Conservation (phyloP, 2,329 filamentous ascomycete genomes). For the Fusarium sublunatum region DNA sequence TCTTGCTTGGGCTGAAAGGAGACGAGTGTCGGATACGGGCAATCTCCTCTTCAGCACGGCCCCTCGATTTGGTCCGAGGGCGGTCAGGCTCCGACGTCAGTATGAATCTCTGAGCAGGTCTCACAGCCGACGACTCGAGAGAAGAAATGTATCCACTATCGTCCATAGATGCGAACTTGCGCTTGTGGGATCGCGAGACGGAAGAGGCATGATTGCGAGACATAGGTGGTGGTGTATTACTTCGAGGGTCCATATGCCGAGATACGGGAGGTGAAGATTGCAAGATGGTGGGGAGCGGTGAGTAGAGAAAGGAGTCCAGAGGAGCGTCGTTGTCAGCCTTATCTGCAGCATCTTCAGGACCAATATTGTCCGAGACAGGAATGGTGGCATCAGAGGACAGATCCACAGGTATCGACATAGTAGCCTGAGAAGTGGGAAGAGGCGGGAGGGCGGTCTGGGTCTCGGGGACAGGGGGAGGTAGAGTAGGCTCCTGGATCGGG, state of each 20-base stretch:
- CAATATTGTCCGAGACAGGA: constrained; percentile 73
- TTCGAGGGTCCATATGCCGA: constrained; percentile 66
- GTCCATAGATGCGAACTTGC: constrained; percentile 81
- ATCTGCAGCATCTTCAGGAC: constrained; percentile 62
- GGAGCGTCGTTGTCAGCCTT: constrained; percentile 56
- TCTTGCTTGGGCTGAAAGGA: constrained; percentile 88
- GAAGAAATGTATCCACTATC: constrained; percentile 99
- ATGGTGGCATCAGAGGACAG: constrained; percentile 83
- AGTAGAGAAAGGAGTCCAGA: constrained; percentile 68
- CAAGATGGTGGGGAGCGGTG: constrained; percentile 77
- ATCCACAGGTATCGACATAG: constrained; percentile 62
- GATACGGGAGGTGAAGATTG: constrained; percentile 91
- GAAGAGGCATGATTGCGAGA: constrained; percentile 71
- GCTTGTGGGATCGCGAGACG: constrained; percentile 75
- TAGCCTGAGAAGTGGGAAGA: constrained; percentile 54
- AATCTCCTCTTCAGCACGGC: constrained; percentile 95
- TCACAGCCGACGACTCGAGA: constrained; percentile 87
- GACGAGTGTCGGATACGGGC: constrained; percentile 91
- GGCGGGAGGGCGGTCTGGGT: constrained; percentile 55
- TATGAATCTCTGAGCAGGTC: constrained; percentile 74
- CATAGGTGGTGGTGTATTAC: constrained; percentile 81
- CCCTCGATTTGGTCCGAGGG: constrained; percentile 80
- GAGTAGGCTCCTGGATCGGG: constrained; percentile 58
- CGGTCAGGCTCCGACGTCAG: constrained; percentile 83
- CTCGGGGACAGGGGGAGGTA: constrained; percentile 58